Evolutionary conservation across 1,284 basidiomycete genomes (phyloP).

Genomic region (Abortiporus biennis): DNA sequence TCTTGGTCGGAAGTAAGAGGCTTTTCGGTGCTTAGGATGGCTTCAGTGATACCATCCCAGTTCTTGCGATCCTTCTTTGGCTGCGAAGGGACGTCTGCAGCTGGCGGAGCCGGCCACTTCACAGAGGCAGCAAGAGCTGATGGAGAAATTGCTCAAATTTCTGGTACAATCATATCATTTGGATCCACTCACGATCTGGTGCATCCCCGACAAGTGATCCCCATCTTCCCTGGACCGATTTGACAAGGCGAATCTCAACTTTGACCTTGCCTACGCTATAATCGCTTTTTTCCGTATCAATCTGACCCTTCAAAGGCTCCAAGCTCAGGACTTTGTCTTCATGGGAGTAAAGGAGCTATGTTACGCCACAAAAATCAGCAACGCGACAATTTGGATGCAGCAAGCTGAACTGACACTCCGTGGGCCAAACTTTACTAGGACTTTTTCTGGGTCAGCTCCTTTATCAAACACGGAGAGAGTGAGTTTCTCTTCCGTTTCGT

Average conservation of each 20-base stretch:
- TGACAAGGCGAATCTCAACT: conserved; percentile 68
- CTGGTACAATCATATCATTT: too few species aligned
- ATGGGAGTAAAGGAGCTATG: conserved; percentile 54
- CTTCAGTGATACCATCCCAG: conserved; percentile 77
- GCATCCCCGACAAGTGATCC: conserved; percentile 64
- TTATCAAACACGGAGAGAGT: conserved; percentile 78
- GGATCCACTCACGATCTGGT: conserved; percentile 73
- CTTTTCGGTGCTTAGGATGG: conserved; percentile 59
- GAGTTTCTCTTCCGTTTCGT: conserved; percentile 75
- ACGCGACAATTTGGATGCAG: conserved; percentile 9
- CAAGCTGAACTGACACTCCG: conserved; percentile 43
- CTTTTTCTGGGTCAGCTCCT: conserved; percentile 59
- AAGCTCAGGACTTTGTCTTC: conserved; percentile 60
- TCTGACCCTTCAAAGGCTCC: conserved; percentile 77
- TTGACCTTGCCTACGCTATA: conserved; percentile 80
- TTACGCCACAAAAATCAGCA: background rate
- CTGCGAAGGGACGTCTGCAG: conserved; percentile 11
- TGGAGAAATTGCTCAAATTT: background rate
- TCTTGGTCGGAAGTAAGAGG: conserved; percentile 61
- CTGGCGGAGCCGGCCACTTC: conserved; percentile 20
- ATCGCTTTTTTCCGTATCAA: conserved; percentile 57
- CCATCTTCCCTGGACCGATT: conserved; percentile 68
- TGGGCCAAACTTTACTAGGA: conserved; percentile 59
- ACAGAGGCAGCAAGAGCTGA: background rate
- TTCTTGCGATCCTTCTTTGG: conserved; percentile 54